Conservation (phyloP, 768 basidiomycete genomes). For the Boletellus sp. region DNA sequence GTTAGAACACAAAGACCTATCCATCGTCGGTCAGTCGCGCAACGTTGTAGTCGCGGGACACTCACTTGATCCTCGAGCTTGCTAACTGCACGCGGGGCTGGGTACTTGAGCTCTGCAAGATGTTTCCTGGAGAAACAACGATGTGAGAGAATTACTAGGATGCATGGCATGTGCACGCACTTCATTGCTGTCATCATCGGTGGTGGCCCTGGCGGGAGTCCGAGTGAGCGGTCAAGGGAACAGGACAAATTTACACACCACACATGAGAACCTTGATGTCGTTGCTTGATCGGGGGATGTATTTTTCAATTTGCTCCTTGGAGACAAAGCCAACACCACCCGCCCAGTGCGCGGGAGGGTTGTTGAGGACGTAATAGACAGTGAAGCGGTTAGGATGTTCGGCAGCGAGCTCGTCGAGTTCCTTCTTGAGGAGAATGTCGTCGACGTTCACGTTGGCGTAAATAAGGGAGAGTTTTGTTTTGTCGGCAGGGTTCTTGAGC, state of each 20-base stretch:
- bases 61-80: conserved; percentile 86
- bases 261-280: conserved; percentile 86
- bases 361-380: conserved; percentile 91
- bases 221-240: conserved; percentile 1
- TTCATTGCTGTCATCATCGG: conserved; percentile 81
- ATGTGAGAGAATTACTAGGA: not conserved
- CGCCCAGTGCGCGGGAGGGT: conserved; percentile 81
- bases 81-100: conserved; percentile 83
- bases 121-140: conserved; percentile 59
- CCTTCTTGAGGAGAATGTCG: conserved; percentile 87
- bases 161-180: conserved; percentile 36
- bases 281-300: conserved; percentile 62
- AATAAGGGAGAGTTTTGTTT: conserved; percentile 79
- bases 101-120: conserved; percentile 82
- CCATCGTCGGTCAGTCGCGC: conserved; percentile 11
- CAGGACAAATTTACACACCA: conserved; percentile 46
- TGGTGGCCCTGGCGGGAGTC: conserved; percentile 49
- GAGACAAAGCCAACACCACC: conserved; percentile 92
- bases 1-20: conserved; percentile 43
- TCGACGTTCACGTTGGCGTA: conserved; percentile 94
- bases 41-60: not conserved
- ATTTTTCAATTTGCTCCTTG: conserved; percentile 83
- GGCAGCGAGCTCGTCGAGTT: conserved; percentile 75
- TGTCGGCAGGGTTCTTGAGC: conserved; percentile 84
- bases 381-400: conserved; percentile 67